Evolutionary conservation across 257 asterid genomes (phyloP), one percentile per base, ranked within the genome.

Genomic region (Buddleja alternifolia): DNA sequence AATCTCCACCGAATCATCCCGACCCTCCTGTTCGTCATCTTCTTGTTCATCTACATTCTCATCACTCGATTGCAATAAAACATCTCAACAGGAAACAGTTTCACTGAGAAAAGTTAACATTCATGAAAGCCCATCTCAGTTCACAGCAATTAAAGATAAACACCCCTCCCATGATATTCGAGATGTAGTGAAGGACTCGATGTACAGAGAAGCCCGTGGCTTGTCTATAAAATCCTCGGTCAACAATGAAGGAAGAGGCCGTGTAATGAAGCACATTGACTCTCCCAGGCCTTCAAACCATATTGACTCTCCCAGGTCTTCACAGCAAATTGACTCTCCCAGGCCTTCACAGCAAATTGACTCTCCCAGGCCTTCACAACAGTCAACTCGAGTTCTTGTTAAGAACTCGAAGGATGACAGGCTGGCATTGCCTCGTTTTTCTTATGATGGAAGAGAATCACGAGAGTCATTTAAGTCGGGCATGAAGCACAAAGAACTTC

Each of bases 391-490:
- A 40, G 61, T 54, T 65, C 62, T 75, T 53, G 76, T 65, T 46
- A 78, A 70, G 63, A 66, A 21, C 63, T 69, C 79, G 67, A 82
- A 74, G 75, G 94, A 78, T 25, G 90, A 83, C 39, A 57, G 61
- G 68, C 79, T 66, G 46, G 39, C 73, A 25, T 84, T 79, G 66
- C 87, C 85, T 24, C 95, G 97, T 19, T 86, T 83, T 82, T 94
- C 97, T 25, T 91, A 78, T n/a, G 97, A 94, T 61, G 97, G 84
- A 67, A 84, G 87, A 77, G 99, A 89, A 70, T 79, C 89, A 8
- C 79, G 87, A 58, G 90, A 87, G 25, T 29, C 51, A 1, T 70
- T 57, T 19, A 84, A 80, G 81, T 80, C 85, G 6, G 58, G 75
- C 23, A 56, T 80, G 76, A 89, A 85, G 82, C 75, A 70, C 29